Conservation (phyloP, 2,329 filamentous ascomycete genomes). For the Cytospora leucostoma region DNA sequence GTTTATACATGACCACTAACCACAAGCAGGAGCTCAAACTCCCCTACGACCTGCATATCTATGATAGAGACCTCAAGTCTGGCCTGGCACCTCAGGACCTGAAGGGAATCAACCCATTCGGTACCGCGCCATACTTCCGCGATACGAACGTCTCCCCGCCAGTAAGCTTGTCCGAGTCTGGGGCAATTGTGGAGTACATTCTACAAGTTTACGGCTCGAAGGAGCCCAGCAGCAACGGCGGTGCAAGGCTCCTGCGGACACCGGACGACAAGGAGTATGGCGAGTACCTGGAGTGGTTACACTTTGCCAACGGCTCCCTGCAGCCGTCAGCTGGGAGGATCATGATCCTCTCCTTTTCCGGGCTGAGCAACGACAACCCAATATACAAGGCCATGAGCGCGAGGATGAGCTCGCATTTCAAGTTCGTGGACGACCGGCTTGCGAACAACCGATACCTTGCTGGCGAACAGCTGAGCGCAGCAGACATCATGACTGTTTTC, state of each 20-base stretch:
- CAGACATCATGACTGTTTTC: slow-evolving; percentile 66
- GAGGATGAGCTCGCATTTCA: slow-evolving; percentile 36
- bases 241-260: slow-evolving; percentile 40
- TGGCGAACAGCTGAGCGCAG: slow-evolving; percentile 62
- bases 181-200: slow-evolving; percentile 65
- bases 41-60: slow-evolving; percentile 44
- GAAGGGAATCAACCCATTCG: slow-evolving; percentile 50
- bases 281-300: slow-evolving; percentile 66
- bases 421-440: slow-evolving; percentile 52
- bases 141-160: slow-evolving; percentile 49
- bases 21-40: slow-evolving; percentile 52
- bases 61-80: slow-evolving; percentile 37
- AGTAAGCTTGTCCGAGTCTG: slow-evolving; percentile 54
- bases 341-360: slow-evolving; percentile 41
- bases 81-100: slow-evolving; percentile 39
- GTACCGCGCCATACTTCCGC: slow-evolving; percentile 61
- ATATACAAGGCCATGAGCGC: slow-evolving; percentile 36
- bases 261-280: slow-evolving; percentile 54
- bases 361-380: slow-evolving; percentile 33
- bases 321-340: slow-evolving; percentile 17
- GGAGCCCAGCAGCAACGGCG: slow-evolving; percentile 3
- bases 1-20: neutral
- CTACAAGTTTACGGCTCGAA: slow-evolving; percentile 37
- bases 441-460: slow-evolving; percentile 54
- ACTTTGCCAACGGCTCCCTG: slow-evolving; percentile 50